These are phyloP conservation scores for Candida pseudoviswanathii DNA, from an alignment of 1,139 yeast species.

Conservation along the genomic window DNA sequence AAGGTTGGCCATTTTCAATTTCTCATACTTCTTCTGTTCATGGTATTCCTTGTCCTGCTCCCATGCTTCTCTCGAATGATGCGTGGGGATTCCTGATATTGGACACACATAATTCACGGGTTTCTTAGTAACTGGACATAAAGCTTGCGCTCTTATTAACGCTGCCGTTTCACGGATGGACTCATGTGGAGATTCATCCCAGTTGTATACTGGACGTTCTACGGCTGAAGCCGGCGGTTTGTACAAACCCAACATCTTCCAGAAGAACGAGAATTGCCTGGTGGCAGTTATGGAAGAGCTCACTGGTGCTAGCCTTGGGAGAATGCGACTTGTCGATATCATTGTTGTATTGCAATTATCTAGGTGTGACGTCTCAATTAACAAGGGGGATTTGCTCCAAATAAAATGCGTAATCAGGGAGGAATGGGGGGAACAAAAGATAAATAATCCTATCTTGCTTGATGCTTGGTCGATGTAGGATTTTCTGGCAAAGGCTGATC, in stretches of 20 bases:
- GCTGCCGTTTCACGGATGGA: constrained; percentile 92
- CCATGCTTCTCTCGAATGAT: constrained; percentile 90
- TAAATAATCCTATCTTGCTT: no score
- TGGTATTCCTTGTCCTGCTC: constrained; percentile 77
- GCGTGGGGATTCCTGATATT: constrained; percentile 93
- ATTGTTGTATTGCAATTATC: background rate
- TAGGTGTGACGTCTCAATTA: background rate
- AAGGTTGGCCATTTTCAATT: constrained; percentile 81
- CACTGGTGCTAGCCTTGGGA: constrained; percentile 1
- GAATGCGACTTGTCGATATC: constrained; percentile 9
- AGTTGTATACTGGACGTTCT: constrained; percentile 29
- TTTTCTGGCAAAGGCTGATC: background rate
- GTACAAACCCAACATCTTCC: constrained; percentile 41
- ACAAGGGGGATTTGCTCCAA: background rate
- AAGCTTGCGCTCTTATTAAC: constrained; percentile 80
- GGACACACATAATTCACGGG: constrained; percentile 90
- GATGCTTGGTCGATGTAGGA: no score
- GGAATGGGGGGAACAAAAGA: no score
- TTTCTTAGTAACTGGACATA: constrained; percentile 86
- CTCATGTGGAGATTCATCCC: constrained; percentile 92
- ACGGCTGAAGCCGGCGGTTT: constrained; percentile 26
- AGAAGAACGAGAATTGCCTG: constrained; percentile 35
- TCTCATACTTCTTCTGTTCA: constrained; percentile 61
- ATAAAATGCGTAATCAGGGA: background rate
- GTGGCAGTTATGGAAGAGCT: constrained; percentile 1